phyloP scores from a whole-genome alignment of 2,329 filamentous ascomycete genomes.

The Verticillium albo-atrum region DNA sequence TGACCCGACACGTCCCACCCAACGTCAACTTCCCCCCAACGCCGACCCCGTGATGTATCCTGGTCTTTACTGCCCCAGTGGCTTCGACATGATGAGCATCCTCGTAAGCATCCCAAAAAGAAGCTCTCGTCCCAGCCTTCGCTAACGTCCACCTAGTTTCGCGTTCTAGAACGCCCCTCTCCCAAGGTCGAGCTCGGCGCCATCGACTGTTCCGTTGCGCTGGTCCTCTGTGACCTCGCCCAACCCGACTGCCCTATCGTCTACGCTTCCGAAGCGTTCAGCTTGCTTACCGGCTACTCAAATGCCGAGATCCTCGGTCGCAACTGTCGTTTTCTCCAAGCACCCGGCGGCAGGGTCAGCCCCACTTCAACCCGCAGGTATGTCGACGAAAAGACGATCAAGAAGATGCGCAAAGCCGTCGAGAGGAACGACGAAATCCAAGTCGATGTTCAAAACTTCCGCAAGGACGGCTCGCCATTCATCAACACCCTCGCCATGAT shows the following conservation, averaged over 20 bases:
- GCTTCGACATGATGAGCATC: slow-evolving; percentile 51
- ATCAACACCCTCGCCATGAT: slow-evolving; percentile 85
- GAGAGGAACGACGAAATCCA: slow-evolving; percentile 41
- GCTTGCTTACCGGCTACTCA: slow-evolving; percentile 73
- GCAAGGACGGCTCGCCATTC: slow-evolving; percentile 73
- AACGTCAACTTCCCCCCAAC: slow-evolving; percentile 7
- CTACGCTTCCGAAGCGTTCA: slow-evolving; percentile 79
- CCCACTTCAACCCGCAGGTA: slow-evolving; percentile 58
- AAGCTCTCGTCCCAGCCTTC: background rate
- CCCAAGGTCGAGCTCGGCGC: slow-evolving; percentile 76
- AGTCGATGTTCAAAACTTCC: slow-evolving; percentile 67
- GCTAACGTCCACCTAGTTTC: slow-evolving; percentile 32
- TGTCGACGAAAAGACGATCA: slow-evolving; percentile 60
- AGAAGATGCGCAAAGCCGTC: slow-evolving; percentile 45
- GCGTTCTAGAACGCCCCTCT: slow-evolving; percentile 65
- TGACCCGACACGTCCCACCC: slow-evolving; percentile 3
- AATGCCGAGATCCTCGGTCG: slow-evolving; percentile 68
- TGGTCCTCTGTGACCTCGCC: slow-evolving; percentile 75
- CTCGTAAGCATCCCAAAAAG: slow-evolving; percentile 34
- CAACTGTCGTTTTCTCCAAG: slow-evolving; percentile 84
- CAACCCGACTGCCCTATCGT: slow-evolving; percentile 74
- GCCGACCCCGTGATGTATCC: slow-evolving; percentile 49
- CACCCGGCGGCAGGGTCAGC: slow-evolving; percentile 62
- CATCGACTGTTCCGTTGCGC: slow-evolving; percentile 78
- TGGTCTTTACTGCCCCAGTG: slow-evolving; percentile 50